Evolutionary conservation across 2,329 filamentous ascomycete species (phyloP).

Genomic region (Ophiognomonia clavigignenti-juglandacearum): DNA sequence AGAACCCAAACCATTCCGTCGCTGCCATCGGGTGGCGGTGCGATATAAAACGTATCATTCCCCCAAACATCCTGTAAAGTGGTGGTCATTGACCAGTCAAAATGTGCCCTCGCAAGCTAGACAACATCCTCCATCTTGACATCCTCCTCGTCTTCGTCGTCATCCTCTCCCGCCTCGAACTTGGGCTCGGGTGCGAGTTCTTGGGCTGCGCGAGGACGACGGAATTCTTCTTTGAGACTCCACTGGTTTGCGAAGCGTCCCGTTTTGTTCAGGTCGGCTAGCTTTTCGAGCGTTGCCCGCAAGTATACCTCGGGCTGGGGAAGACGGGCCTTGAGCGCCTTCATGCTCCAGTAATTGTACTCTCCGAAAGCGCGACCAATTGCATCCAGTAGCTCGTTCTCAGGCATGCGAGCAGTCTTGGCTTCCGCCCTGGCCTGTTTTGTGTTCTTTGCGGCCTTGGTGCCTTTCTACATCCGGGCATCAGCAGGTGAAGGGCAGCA

Average conservation of each 20-base stretch:
- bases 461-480: slow-evolving; percentile 43
- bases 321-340: slow-evolving; percentile 69
- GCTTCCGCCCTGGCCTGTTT: slow-evolving; percentile 65
- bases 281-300: slow-evolving; percentile 74
- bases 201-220: slow-evolving; percentile 44
- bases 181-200: slow-evolving; percentile 39
- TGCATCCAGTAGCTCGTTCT: slow-evolving; percentile 80
- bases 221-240: slow-evolving; percentile 62
- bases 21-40: too few species aligned
- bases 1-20: too few species aligned
- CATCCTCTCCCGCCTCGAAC: slow-evolving; percentile 56
- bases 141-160: slow-evolving; percentile 59
- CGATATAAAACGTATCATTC: too few species aligned
- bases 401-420: slow-evolving; percentile 85
- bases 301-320: slow-evolving; percentile 92
- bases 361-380: slow-evolving; percentile 79
- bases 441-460: slow-evolving; percentile 30
- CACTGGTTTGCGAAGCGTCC: slow-evolving; percentile 84
- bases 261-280: slow-evolving; percentile 77
- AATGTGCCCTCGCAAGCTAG: neutral
- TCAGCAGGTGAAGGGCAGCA: neutral
- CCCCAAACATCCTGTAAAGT: too few species aligned
- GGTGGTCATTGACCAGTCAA: neutral
- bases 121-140: slow-evolving; percentile 74
- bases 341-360: slow-evolving; percentile 93